Base-by-base conservation (phyloP, 306 rosid species). In the Abrus pulchellus region DNA sequence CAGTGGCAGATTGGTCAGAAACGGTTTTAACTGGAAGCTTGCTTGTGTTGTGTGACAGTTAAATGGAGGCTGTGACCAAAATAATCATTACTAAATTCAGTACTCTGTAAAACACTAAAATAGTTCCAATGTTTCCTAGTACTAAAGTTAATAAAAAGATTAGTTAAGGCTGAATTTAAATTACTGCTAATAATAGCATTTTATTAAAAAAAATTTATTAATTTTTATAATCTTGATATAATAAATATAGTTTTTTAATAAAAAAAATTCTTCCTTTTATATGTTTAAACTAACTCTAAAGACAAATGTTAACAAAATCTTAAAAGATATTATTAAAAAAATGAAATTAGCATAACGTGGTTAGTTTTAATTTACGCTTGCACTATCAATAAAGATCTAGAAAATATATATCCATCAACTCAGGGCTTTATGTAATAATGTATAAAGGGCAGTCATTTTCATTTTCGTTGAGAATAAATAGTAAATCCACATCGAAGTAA, bases 21-120 rank as follows among this genome's bases (percentile, higher is more conserved):
- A 76, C 11, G 61, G 72, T 75, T 50, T 60, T 30, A 61, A 76
- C 38, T 49, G 13, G 65, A 55, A 28, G 12, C 20, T 72, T 50
- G 33, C 9, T 28, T 20, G 20, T 20, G 20, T 20, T 20, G 20
- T 20, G 20, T 74, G 9, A 64, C 65, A 13, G 65, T 64, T 36
- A 76, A 40, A 33, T 44, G 10, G 34, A 13, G 38, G 79, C 44
- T 44, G 32, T 12, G 20, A 20, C 20, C 20, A 20, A 20, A 20
- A 20, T 20, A 20, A 20, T 20, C 20, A 20, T 20, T 20, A 20
- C 20, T 20, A 20, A 50, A 13, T 70, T 32, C 33, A 1, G 13
- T 70, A 4, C 60, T 32, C 8, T 4, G 38, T 50, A 12, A 52
- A 20, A 20, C 20, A 20, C 20, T 20, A 20, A 20, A 20, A 20